A percentile compares a stretch with the other conserved stretches of the same genome.
Conservation (phyloP, 2,329 filamentous ascomycete genomes). For the Fusarium udum region DNA sequence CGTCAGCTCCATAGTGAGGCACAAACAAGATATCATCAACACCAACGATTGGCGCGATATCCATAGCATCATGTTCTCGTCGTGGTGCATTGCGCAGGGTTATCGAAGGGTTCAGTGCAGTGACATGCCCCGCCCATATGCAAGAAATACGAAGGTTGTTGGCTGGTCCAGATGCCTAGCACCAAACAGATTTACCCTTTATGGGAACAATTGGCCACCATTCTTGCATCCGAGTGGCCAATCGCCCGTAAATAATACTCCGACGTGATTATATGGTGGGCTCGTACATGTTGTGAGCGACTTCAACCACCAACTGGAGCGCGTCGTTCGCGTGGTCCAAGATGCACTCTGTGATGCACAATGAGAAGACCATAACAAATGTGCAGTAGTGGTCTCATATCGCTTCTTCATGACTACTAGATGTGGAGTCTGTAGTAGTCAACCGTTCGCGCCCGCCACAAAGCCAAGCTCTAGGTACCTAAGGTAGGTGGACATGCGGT, state of each 20-base stretch:
- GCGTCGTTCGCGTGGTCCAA: constrained; percentile 20
- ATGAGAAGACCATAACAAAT: constrained; percentile 27
- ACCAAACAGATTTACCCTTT: constrained; percentile 32
- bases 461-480: constrained; percentile 27
- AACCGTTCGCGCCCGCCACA: constrained; percentile 35
- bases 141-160: constrained; percentile 38
- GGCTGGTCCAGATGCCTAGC: constrained; percentile 23
- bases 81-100: constrained; percentile 31
- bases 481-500: constrained; percentile 17
- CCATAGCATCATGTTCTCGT: constrained; percentile 36
- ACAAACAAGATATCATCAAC: constrained; percentile 13
- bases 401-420: constrained; percentile 7
- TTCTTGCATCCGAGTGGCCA: constrained; percentile 34
- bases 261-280: constrained; percentile 27
- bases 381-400: constrained; percentile 30
- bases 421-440: constrained; percentile 21
- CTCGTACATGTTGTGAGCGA: constrained; percentile 29
- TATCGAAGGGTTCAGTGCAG: constrained; percentile 26
- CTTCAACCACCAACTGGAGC: constrained; percentile 35
- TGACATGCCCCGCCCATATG: constrained; percentile 24
- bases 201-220: constrained; percentile 29
- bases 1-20: constrained; percentile 24
- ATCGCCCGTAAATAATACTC: constrained; percentile 7
- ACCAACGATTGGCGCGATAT: constrained; percentile 26
- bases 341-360: constrained; percentile 24